Evolutionary conservation across 2,329 filamentous ascomycete species (phyloP).

Genomic region (Xylariomycetidae sp.): DNA sequence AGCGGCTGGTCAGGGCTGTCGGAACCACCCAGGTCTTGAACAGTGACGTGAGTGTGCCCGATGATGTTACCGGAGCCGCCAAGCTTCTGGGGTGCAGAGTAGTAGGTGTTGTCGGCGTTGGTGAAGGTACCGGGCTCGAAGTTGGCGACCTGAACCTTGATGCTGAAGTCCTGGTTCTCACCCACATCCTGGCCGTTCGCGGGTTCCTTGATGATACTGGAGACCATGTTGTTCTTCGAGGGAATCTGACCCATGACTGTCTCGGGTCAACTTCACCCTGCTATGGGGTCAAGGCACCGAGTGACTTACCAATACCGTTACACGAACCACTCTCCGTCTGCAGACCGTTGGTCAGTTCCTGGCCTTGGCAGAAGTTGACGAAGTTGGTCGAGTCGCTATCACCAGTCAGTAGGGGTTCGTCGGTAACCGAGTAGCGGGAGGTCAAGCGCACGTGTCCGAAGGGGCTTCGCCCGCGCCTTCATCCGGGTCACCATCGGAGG

Average conservation of each 20-base stretch:
- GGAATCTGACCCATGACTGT: constrained; percentile 57
- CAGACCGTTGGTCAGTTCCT: constrained; percentile 53
- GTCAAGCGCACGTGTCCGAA: constrained; percentile 48
- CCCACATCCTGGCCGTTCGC: constrained; percentile 42
- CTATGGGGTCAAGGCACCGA: background rate
- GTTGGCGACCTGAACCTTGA: constrained; percentile 47
- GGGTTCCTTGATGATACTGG: constrained; percentile 47
- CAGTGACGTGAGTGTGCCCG: constrained; percentile 54
- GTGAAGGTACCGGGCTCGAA: constrained; percentile 54
- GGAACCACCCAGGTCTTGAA: constrained; percentile 48
- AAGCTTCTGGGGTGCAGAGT: constrained; percentile 51
- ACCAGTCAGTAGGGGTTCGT: constrained; percentile 12
- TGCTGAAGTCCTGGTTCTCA: constrained; percentile 44
- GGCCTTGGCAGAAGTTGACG: constrained; percentile 55
- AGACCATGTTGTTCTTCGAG: constrained; percentile 49
- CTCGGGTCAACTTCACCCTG: constrained; percentile 12
- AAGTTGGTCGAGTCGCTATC: constrained; percentile 53
- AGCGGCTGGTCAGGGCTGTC: constrained; percentile 46
- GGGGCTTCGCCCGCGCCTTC: constrained; percentile 40
- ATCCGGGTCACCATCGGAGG: constrained; percentile 23
- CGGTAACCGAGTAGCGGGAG: too few species aligned
- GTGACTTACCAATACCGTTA: constrained; percentile 52
- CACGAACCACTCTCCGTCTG: constrained; percentile 55
- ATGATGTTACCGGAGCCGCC: constrained; percentile 43
- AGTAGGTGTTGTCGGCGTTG: constrained; percentile 55